Base-by-base conservation (phyloP, 225 moss, liverwort and hornwort species). In the Antitrichia curtipendula region DNA sequence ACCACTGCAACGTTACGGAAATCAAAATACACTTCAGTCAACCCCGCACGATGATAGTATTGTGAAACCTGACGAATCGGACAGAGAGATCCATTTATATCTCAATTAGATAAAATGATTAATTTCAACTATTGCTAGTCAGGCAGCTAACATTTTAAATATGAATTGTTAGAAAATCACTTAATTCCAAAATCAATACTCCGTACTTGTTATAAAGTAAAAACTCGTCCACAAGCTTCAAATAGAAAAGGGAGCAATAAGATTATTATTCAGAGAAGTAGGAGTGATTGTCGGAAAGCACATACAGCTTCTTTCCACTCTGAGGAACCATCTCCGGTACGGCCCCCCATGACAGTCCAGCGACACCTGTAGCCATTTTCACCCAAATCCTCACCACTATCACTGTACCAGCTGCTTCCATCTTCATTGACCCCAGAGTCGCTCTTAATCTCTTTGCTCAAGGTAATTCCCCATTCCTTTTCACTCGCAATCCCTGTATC, bases 301-400 rank as follows among this genome's bases (percentile, higher is more conserved):
- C 95, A 75, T 94, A 98, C 98, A 94, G 96, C 96, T 95, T 98
- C 98, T 96, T 96, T 98, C 98, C 98, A 98, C 88, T 98, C 98
- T 10, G 98, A 93, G 73, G 95, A 93, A 87, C 96, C 92, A 85
- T 98, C 96, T 63, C 90, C 95, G 80, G 90, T 95, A 50, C 94
- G 95, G 61, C 98, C 98, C 77, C 98, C 96, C 98, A 98, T 98
- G 81, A 96, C 98, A 81, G 96, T 98, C 98, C 98, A 98, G 43
- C 98, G 95, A 91, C 98, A 98, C 56, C 95, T 92, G 83, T 98
- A 98, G 52, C 98, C 98, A 86, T 97, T 98, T 57, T 96, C 96
- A 89, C 96, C 98, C 63, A 94, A 83, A 91, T 98, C 98, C 87
- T 96, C 96, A 75, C 98, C 98, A 90, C 89, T 88, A 11, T 98